These are phyloP conservation scores for Cystobasidiaceae sp. DNA, from an alignment of 1,284 basidiomycete genomes.

Conservation along the genomic window DNA sequence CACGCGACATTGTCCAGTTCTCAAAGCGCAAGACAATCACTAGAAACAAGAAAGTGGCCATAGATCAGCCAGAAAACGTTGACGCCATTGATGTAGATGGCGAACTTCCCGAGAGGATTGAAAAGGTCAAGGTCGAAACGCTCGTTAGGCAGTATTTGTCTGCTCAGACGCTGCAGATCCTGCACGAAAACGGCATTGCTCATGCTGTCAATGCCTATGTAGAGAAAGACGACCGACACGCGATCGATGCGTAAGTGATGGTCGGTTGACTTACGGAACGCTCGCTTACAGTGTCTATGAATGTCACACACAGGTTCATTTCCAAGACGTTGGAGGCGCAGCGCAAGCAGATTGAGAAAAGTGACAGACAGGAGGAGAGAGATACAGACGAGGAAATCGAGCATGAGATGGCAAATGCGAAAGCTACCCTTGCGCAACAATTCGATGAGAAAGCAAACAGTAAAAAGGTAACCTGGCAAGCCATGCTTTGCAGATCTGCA, in stretches of 20 bases:
- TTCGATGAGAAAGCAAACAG: slow-evolving; percentile 37
- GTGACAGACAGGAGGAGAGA: slow-evolving; percentile 37
- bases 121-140: slow-evolving; percentile 50
- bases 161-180: slow-evolving; percentile 79
- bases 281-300: slow-evolving; percentile 48
- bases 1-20: slow-evolving; percentile 84
- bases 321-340: slow-evolving; percentile 36
- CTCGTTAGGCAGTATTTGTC: slow-evolving; percentile 82
- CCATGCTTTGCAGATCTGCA: not conserved
- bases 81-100: slow-evolving; percentile 19
- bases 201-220: slow-evolving; percentile 89
- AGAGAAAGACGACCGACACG: slow-evolving; percentile 89
- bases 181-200: slow-evolving; percentile 79
- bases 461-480: slow-evolving; percentile 23
- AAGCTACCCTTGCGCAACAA: slow-evolving; percentile 35
- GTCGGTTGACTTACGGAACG: slow-evolving; percentile 66
- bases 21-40: slow-evolving; percentile 61
- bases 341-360: slow-evolving; percentile 34
- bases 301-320: slow-evolving; percentile 34
- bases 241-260: slow-evolving; percentile 71
- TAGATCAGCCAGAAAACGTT: slow-evolving; percentile 40
- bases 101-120: slow-evolving; percentile 37
- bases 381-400: slow-evolving; percentile 38
- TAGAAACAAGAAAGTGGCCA: slow-evolving; percentile 42
- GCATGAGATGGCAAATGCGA: slow-evolving; percentile 34